Percentiles rank a stretch among this genome's conserved stretches.
phyloP scores from a whole-genome alignment of 305 asterid species.

The Nicotiana rustica region DNA sequence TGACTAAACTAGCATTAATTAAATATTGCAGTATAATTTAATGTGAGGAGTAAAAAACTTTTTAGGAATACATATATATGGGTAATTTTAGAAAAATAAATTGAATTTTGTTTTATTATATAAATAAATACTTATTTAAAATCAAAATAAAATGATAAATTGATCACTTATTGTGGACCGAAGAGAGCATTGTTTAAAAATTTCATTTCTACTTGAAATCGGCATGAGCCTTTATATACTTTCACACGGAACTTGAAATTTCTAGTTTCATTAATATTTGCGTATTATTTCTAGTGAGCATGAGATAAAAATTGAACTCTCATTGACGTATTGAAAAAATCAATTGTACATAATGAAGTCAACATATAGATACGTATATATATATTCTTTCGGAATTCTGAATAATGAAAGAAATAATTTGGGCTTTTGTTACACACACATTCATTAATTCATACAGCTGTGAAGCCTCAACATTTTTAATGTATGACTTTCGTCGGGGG shows the following conservation, averaged over 20 bases:
- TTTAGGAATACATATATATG: too few species aligned
- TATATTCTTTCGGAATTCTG: background rate
- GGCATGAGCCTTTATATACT: too few species aligned
- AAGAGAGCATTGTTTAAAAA: background rate
- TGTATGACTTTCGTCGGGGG: background rate
- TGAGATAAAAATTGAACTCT: background rate
- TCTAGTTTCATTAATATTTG: background rate
- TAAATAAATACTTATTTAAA: too few species aligned
- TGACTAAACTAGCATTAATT: too few species aligned
- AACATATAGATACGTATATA: too few species aligned
- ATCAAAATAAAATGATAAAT: too few species aligned
- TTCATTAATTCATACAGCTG: background rate
- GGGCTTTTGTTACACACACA: background rate
- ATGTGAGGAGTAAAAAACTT: too few species aligned
- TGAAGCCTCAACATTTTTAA: background rate
- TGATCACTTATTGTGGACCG: too few species aligned
- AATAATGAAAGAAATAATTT: background rate
- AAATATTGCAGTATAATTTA: too few species aligned
- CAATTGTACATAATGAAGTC: background rate
- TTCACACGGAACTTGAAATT: background rate
- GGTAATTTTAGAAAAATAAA: too few species aligned
- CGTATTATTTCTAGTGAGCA: background rate
- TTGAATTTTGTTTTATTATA: too few species aligned
- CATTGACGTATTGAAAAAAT: background rate
- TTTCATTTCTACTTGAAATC: too few species aligned